phyloP scores from a whole-genome alignment of 768 basidiomycete species.

The Phylloporus sp. region DNA sequence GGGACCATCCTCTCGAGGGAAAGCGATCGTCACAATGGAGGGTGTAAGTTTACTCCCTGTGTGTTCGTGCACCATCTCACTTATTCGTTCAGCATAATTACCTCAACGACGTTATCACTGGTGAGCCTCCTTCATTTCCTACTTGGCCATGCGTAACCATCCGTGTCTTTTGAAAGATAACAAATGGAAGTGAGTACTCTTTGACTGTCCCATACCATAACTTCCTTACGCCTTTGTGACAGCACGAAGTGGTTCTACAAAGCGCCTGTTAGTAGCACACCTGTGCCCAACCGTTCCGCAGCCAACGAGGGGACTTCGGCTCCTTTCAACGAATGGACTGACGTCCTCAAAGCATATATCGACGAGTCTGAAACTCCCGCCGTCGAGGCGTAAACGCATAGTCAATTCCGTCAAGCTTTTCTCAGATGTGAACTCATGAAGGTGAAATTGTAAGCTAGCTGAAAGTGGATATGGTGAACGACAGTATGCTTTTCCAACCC shows the following conservation, averaged over 20 bases:
- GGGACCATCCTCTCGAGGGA: not conserved
- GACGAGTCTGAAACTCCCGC: not conserved
- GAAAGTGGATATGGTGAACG: not conserved
- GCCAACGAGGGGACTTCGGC: not conserved
- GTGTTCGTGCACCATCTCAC: not conserved
- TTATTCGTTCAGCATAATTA: not conserved
- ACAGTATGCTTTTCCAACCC: not conserved
- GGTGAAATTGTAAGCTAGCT: not conserved
- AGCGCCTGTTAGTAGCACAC: not conserved
- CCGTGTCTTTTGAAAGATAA: not conserved
- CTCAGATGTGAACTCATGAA: not conserved
- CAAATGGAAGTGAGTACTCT: not conserved
- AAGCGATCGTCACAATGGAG: not conserved
- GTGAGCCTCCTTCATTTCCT: not conserved
- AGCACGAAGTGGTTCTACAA: not conserved
- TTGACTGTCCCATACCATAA: not conserved
- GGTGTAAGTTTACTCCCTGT: not conserved
- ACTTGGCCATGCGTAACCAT: not conserved
- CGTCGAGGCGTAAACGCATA: not conserved
- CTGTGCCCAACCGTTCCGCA: no score
- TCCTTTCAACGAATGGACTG: not conserved
- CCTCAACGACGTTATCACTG: not conserved
- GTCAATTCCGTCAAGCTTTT: not conserved
- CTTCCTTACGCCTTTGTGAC: not conserved
- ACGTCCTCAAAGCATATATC: not conserved